Conservation (phyloP, 192 early-diverging fungal genomes). For the Ramicandelaber brevisporus region DNA sequence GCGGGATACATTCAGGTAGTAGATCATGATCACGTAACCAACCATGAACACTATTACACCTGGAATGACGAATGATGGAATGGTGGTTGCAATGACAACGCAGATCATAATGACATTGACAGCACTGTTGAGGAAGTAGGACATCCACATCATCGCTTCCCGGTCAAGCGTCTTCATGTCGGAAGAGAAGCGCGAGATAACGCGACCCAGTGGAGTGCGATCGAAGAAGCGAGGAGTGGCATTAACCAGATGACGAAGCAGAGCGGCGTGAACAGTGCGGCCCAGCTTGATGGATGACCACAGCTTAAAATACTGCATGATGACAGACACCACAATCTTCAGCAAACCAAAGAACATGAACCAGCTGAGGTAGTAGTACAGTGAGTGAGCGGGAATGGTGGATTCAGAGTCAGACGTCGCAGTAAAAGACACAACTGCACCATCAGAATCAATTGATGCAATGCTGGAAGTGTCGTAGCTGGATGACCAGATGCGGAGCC, state of each 20-base stretch:
- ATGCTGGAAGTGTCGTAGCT: constrained; percentile 1
- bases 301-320: too few relatives aligned
- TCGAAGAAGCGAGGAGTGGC: constrained; percentile 67
- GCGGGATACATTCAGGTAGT: constrained; percentile 49
- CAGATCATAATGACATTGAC: constrained; percentile 23
- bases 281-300: too few relatives aligned
- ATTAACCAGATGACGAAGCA: constrained; percentile 26
- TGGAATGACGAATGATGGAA: constrained; percentile 49
- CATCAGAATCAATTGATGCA: too few relatives aligned
- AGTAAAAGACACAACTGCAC: too few relatives aligned
- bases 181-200: constrained; percentile 55
- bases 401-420: too few relatives aligned
- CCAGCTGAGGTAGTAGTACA: too few relatives aligned
- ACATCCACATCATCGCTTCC: constrained; percentile 22
- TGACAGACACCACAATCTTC: too few relatives aligned
- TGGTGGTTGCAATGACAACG: constrained; percentile 25
- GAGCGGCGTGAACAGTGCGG: constrained; percentile 18
- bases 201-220: constrained; percentile 55
- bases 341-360: too few relatives aligned
- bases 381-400: too few relatives aligned
- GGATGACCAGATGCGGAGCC: constrained; percentile 37
- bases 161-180: constrained; percentile 63
- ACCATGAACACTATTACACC: constrained; percentile 22
- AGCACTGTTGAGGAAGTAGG: constrained; percentile 20
- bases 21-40: constrained; percentile 28